A percentile compares a stretch with the other conserved stretches of the same genome.
Evolutionary conservation across 2,329 filamentous ascomycete species (phyloP).

Genomic region (Arthrobotrys entomopaga): DNA sequence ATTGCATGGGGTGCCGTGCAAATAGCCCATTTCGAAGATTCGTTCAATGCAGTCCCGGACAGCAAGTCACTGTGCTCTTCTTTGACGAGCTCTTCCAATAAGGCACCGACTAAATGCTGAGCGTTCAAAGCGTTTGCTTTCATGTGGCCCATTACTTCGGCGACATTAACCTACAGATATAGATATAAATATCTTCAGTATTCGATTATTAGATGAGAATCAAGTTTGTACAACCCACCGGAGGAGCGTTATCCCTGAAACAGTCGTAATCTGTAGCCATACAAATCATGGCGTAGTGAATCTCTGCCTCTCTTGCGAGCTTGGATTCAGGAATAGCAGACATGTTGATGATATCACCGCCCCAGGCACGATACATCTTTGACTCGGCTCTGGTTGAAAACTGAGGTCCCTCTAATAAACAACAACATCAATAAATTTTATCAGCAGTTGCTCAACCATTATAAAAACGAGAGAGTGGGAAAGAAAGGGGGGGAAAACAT

Average conservation of each 20-base stretch:
- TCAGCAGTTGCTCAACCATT: no score
- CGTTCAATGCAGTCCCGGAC: conserved; percentile 81
- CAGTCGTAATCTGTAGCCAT: conserved; percentile 99
- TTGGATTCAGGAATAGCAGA: conserved; percentile 94
- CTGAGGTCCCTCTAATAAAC: conserved; percentile 82
- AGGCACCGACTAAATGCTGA: conserved; percentile 81
- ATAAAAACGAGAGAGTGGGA: no score
- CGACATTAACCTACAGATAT: conserved; percentile 75
- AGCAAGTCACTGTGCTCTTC: conserved; percentile 80
- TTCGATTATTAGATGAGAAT: neutral
- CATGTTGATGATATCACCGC: conserved; percentile 98
- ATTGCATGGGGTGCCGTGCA: conserved; percentile 84
- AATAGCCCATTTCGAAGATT: conserved; percentile 79
- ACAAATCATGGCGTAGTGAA: conserved; percentile 97
- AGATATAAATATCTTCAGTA: neutral
- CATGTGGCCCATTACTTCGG: conserved; percentile 98
- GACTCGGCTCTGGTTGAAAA: conserved; percentile 97
- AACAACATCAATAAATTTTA: neutral
- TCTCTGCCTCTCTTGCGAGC: conserved; percentile 93
- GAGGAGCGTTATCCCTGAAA: conserved; percentile 68
- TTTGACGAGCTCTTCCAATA: conserved; percentile 84
- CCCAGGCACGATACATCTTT: conserved; percentile 93
- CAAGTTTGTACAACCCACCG: conserved; percentile 1
- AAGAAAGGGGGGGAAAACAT: conserved; percentile 60
- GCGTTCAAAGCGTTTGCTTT: conserved; percentile 90